phyloP scores from a whole-genome alignment of 2,329 filamentous ascomycete genomes.

The Rutstroemia sp. region DNA sequence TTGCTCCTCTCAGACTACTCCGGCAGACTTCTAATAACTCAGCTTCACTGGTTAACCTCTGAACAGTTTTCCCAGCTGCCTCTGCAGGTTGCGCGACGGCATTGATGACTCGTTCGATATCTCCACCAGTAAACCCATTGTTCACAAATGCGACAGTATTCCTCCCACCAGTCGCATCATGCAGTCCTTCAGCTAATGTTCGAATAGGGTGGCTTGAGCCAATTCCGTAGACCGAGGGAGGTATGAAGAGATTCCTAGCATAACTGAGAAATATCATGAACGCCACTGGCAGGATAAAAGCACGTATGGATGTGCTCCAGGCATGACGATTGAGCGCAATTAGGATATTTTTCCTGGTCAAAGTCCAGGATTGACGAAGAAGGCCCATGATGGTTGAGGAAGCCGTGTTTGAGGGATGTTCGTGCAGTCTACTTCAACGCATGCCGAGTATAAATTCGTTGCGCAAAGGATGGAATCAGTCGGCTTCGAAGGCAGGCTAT shows the following conservation, averaged over 20 bases:
- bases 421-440: background rate
- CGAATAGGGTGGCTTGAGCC: slow-evolving; percentile 54
- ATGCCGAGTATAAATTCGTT: background rate
- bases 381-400: slow-evolving; percentile 39
- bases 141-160: slow-evolving; percentile 73
- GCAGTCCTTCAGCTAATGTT: slow-evolving; percentile 56
- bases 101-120: slow-evolving; percentile 66
- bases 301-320: slow-evolving; percentile 45
- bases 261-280: slow-evolving; percentile 57
- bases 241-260: slow-evolving; percentile 76
- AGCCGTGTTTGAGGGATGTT: background rate
- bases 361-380: slow-evolving; percentile 50
- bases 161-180: slow-evolving; percentile 48
- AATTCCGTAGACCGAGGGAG: slow-evolving; percentile 69
- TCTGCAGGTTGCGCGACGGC: slow-evolving; percentile 51
- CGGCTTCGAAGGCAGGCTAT: too few species aligned
- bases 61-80: slow-evolving; percentile 46
- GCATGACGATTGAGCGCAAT: slow-evolving; percentile 49
- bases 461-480: too few species aligned
- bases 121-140: slow-evolving; percentile 59
- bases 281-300: slow-evolving; percentile 51
- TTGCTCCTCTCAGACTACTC: slow-evolving; percentile 58
- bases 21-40: slow-evolving; percentile 57
- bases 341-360: slow-evolving; percentile 55
- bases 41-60: slow-evolving; percentile 46